Evolutionary conservation across 495 filamentous ascomycete species (phyloP), one percentile per base, ranked within the genome.

Genomic region (Ascodesmis nigricans): DNA sequence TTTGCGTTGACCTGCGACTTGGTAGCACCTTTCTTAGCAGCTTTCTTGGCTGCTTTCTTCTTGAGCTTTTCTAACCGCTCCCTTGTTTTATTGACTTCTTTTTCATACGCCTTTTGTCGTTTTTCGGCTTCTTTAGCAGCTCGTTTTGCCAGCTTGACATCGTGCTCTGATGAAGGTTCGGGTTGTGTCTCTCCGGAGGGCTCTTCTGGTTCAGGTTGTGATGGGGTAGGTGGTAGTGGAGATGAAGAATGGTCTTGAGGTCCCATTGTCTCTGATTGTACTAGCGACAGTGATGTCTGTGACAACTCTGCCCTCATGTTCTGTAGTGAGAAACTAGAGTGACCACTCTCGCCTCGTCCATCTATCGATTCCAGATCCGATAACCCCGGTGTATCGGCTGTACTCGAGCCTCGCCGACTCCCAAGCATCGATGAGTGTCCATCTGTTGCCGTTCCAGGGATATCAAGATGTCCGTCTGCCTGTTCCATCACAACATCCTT

Each of bases 61-160:
- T 31, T 42, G 30, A 31, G 40, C 36, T 43, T 44, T 39, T 18
- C 36, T 18, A 22, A 41, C 17, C 19, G 35, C 26, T 27, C 43
- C 43, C 4, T 43, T 34, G 13, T 46, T 38, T 24, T 47, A 38
- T 39, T 33, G 31, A n/a, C 7, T 22, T 27, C 33, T 5, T 50
- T 33, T 19, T 43, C 40, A 1, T 52, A 40, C 9, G 45, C 49
- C 14, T 44, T 29, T 29, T 43, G 36, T 37, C 26, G n/a, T 23
- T 17, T 30, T 37, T 21, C 25, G 5, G 25, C 26, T 33, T 31
- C 27, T 44, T 45, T 0, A 52, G 58, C 11, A 55, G 58, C 38
- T 58, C 61, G 31, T 69, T 64, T 36, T 74, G 66, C 39, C n/a
- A 26, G 8, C 13, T 18, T 11, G 3, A 16, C 21, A 6, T 25